A percentile compares a stretch with the other conserved stretches of the same genome.
Evolutionary conservation across 257 asterid species (phyloP).

Genomic region (Ballota nigra): DNA sequence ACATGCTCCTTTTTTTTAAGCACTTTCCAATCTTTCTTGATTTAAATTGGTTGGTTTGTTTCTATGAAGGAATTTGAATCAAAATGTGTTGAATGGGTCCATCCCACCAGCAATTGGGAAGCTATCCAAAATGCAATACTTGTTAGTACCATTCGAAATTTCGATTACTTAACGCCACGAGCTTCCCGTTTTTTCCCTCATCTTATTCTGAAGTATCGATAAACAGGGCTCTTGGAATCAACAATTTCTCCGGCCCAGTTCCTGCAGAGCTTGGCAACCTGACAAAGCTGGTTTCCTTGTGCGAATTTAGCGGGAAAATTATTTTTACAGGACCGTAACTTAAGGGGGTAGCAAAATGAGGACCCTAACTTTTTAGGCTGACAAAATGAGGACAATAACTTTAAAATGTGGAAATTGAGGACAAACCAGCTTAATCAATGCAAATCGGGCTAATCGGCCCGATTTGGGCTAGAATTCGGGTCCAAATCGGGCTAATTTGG

Average conservation of each 20-base stretch:
- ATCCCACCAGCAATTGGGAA: conserved; percentile 57
- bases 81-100: conserved; percentile 58
- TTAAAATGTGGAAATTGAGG: too few relatives aligned
- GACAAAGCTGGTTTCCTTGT: conserved; percentile 44
- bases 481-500: too few relatives aligned
- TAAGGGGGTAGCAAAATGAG: too few relatives aligned
- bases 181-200: neutral
- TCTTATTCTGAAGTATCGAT: neutral
- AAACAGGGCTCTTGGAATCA: conserved; percentile 59
- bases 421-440: too few relatives aligned
- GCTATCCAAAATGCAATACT: conserved; percentile 48
- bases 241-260: conserved; percentile 54
- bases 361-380: too few relatives aligned
- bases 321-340: too few relatives aligned
- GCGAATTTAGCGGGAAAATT: conserved; percentile 30
- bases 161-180: conserved; percentile 5
- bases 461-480: too few relatives aligned
- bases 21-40: neutral
- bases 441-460: too few relatives aligned
- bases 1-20: too few relatives aligned
- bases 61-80: conserved; percentile 53
- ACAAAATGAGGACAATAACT: too few relatives aligned
- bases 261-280: conserved; percentile 59
- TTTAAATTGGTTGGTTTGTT: neutral
- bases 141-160: conserved; percentile 31